A percentile compares a stretch with the other conserved stretches of the same genome.
These are phyloP conservation scores for Fusarium neocosmosporiellum DNA, from an alignment of 2,329 filamentous ascomycete genomes.

Conservation along the genomic window DNA sequence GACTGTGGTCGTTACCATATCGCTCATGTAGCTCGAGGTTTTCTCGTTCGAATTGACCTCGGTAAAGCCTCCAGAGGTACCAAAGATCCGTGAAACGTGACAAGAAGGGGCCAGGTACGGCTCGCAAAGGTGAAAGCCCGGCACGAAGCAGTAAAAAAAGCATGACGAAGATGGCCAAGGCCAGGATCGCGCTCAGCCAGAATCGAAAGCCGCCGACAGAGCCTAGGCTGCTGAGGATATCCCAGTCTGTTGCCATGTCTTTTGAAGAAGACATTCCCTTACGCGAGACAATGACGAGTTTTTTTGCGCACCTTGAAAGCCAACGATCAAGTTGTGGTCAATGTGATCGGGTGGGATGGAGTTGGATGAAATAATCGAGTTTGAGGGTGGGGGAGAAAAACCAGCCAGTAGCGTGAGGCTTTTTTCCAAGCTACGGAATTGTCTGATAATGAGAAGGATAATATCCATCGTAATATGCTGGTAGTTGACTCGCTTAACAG, in stretches of 20 bases:
- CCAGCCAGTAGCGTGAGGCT: background rate
- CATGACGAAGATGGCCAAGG: background rate
- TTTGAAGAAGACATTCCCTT: background rate
- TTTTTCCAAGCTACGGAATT: background rate
- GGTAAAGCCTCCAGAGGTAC: constrained; percentile 15
- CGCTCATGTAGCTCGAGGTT: constrained; percentile 8
- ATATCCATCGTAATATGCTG: background rate
- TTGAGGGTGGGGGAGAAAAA: background rate
- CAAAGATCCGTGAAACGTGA: background rate
- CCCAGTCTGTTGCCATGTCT: background rate
- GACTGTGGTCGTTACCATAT: background rate
- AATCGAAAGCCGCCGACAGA: background rate
- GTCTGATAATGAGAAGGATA: background rate
- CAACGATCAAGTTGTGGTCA: background rate
- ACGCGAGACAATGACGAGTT: background rate
- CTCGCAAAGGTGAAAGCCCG: background rate
- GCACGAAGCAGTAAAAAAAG: background rate
- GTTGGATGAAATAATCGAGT: background rate
- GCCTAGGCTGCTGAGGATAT: background rate
- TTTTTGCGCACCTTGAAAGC: background rate
- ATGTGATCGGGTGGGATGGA: background rate
- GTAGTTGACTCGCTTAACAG: no score
- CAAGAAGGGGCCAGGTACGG: background rate
- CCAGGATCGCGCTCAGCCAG: background rate
- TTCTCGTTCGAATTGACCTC: constrained; percentile 7